Evolutionary conservation across 352 stramenopile species (phyloP), one percentile per base, ranked within the genome.

Genomic region (Blastocystis sp.): DNA sequence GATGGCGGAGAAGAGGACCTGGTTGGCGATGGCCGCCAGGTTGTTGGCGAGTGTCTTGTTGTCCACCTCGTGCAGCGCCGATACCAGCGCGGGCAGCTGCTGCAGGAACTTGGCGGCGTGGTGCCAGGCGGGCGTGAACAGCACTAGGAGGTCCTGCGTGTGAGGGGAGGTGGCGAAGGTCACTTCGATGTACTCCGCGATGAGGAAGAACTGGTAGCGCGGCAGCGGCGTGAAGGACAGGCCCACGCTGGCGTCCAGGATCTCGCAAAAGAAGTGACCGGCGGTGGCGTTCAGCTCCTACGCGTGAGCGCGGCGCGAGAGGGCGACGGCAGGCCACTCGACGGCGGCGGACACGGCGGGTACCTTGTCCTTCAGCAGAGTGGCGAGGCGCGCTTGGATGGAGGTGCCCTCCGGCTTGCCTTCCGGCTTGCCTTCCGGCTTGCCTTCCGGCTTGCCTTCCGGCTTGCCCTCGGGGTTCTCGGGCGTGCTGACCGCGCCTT

Each of bases 21-120:
- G 74, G n/a, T 45, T 41, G 52, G 52, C 28, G 38, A 84, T 84
- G n/a, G 74, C n/a, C 41, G 61, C 60, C 2, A 84, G 23, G 60
- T 84, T 84, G 34, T 84, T 84, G 4, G 53, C 74, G 14, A 84
- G 74, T 4, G 74, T 84, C 21, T 64, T 62, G 5, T 67, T 34
- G 19, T 66, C 74, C 17, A 84, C 34, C 48, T 84, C 74, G 61
- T 84, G 74, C 3, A 67, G 45, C 5, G 74, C 45, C 1, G n/a
- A 67, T 0, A 84, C 41, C n/a, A 67, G 61, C 21, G 19, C 9
- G n/a, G 53, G 52, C 4, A 84, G 17, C 59, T 28, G 34, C 41
- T 84, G 53, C 2, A 84, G 23, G 28, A 67, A 66, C 7, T 28
- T 21, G 38, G 56, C 67, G 19, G 21, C 74, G 28, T 67, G 41